Evolutionary conservation across 371 early-diverging fungal genomes (phyloP), one percentile per base, ranked within the genome.

Genomic region (Rhizopus delemar): DNA sequence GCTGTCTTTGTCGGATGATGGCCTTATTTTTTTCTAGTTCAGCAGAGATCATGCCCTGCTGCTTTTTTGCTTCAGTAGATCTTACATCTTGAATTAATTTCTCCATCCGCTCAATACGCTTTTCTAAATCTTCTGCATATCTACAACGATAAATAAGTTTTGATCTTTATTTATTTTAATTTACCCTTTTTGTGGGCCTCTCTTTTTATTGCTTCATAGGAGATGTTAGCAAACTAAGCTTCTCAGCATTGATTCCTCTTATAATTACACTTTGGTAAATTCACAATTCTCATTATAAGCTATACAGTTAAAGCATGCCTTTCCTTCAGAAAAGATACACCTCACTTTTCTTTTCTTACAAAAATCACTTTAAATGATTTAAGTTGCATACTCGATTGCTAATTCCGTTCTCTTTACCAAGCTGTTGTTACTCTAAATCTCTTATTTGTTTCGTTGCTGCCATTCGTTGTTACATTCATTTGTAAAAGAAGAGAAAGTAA

Each of bases 121-220:
- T 51, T 46, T 74, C 74, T 13, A 77, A 58, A 31, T 70, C 65
- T 28, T 74, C 70, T 6, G 65, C 57, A 41, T 73, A 65, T 41
- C 72, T 70, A 53, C 29, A 13, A 29, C n/a, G 15, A 0, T 8
- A 28, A 8, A 46, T 38, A 16, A 36, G 12, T 46, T 28, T 29
- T 9, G 12, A n/a, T 46, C 22, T 22, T 16, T 33, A 15, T 41
- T 31, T 41, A 1, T 33, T 28, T n/a, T 39, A 3, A 12, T 22
- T 29, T 65, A 69, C 62, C 61, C 70, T 65, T 69, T 75, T n/a
- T 68, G 71, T 35, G 73, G 73, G 7, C 73, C 76, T 56, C 73
- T 57, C 54, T 69, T 70, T 38, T 68, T 68, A 4, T 52, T 51
- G 8, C 70, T 71, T 34, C 22, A 46, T 32, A 33, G 13, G 33